phyloP scores from a whole-genome alignment of 1,139 yeast species.

The Yamadazyma sp. region DNA sequence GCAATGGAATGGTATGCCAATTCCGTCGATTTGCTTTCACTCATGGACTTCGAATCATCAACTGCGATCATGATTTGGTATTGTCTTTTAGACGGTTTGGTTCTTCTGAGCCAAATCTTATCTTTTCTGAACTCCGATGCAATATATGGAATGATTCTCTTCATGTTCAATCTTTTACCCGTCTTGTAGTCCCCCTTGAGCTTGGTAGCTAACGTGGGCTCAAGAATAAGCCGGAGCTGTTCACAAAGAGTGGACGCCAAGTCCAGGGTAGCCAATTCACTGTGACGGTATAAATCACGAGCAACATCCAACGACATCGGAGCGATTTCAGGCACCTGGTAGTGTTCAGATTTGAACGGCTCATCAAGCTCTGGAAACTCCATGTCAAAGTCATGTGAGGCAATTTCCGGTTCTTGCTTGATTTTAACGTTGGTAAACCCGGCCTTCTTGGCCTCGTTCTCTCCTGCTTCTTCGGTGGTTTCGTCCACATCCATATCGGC shows the following conservation, averaged over 20 bases:
- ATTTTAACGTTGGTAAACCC: constrained; percentile 46
- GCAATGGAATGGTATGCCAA: constrained; percentile 95
- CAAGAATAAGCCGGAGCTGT: constrained; percentile 87
- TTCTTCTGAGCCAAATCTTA: constrained; percentile 96
- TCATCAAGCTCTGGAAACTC: constrained; percentile 25
- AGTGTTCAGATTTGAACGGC: not conserved
- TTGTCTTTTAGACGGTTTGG: constrained; percentile 95
- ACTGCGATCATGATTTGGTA: constrained; percentile 97
- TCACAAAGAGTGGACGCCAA: constrained; percentile 87
- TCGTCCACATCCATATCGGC: constrained; percentile 25
- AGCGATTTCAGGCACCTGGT: constrained; percentile 26
- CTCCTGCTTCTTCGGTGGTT: constrained; percentile 23
- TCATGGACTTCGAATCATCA: constrained; percentile 97
- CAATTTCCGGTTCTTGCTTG: constrained; percentile 24
- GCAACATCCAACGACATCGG: constrained; percentile 64
- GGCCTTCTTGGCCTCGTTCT: constrained; percentile 38
- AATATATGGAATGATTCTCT: constrained; percentile 94
- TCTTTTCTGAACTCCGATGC: constrained; percentile 97
- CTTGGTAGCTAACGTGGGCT: constrained; percentile 94
- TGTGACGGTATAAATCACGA: constrained; percentile 73
- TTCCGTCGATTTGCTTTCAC: constrained; percentile 85
- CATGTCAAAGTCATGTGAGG: constrained; percentile 28
- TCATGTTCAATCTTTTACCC: constrained; percentile 96
- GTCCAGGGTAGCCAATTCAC: constrained; percentile 83
- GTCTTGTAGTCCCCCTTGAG: constrained; percentile 94